phyloP scores from a whole-genome alignment of 768 basidiomycete genomes.

The Lyophyllum atratum region DNA sequence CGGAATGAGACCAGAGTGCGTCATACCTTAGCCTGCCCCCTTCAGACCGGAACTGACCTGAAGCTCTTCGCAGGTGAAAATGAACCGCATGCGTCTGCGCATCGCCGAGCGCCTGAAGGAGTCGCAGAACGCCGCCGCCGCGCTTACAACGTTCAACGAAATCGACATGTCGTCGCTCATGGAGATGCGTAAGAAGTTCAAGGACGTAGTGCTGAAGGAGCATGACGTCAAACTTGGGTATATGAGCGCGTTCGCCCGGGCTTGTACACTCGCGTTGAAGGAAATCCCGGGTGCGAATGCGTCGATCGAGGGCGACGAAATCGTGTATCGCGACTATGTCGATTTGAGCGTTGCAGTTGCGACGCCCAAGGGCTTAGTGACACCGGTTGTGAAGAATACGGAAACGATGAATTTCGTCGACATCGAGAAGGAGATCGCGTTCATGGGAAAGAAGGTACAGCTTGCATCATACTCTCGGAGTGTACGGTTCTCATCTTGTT shows the following conservation, averaged over 20 bases:
- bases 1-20: conserved; percentile 85
- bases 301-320: conserved; percentile 90
- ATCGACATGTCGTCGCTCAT: conserved; percentile 98
- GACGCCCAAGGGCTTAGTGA: conserved; percentile 96
- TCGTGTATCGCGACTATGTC: conserved; percentile 90
- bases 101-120: conserved; percentile 98
- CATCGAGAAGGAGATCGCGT: conserved; percentile 92
- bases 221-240: conserved; percentile 97
- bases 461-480: not conserved
- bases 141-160: conserved; percentile 98
- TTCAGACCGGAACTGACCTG: not conserved
- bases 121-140: conserved; percentile 96
- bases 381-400: conserved; percentile 91
- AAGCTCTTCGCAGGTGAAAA: conserved; percentile 73
- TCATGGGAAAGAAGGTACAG: conserved; percentile 83
- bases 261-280: conserved; percentile 78
- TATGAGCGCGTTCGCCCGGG: conserved; percentile 97
- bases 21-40: conserved; percentile 2
- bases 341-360: conserved; percentile 96
- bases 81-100: conserved; percentile 97
- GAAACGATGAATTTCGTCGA: conserved; percentile 86
- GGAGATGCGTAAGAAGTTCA: conserved; percentile 91
- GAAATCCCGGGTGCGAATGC: conserved; percentile 96
- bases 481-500: not conserved
- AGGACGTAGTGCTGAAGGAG: conserved; percentile 86